Conservation (phyloP, 129 eudicot species). For the Centrapalus pauciflorus region DNA sequence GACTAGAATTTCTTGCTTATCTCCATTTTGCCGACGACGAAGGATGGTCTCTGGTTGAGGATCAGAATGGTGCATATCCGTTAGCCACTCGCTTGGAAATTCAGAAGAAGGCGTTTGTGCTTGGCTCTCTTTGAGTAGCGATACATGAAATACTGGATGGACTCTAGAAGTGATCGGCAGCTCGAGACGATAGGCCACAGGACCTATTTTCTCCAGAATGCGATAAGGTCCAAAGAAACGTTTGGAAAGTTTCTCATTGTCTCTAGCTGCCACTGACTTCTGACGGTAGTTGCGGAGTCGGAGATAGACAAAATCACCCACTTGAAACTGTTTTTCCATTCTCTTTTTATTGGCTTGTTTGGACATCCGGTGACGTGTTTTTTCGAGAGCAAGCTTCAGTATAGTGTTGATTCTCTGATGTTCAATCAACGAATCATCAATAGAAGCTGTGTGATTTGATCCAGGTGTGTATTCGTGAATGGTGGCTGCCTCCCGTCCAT, state of each 20-base stretch:
- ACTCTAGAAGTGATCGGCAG: not conserved
- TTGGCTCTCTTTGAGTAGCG: not conserved
- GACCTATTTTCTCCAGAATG: not conserved
- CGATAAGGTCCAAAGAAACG: not conserved
- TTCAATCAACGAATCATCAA: not conserved
- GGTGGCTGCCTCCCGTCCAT: not conserved
- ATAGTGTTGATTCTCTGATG: not conserved
- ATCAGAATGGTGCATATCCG: not conserved
- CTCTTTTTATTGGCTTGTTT: not conserved
- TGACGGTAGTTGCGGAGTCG: not conserved
- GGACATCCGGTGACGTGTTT: no score
- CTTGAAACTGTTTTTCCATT: not conserved
- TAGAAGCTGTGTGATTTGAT: not conserved
- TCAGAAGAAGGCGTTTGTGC: not conserved
- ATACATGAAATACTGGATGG: slow-evolving; percentile 3
- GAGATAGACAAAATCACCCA: not conserved
- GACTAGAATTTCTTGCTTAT: not conserved
- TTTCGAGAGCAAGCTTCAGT: no score
- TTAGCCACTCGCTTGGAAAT: not conserved
- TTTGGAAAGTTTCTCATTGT: not conserved
- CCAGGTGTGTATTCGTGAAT: no score
- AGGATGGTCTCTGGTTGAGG: not conserved
- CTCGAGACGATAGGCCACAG: not conserved
- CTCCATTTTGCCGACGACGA: not conserved
- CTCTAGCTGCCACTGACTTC: not conserved